Conservation (phyloP, 208 protist species). For the Herpetomonas samuelpessoai region DNA sequence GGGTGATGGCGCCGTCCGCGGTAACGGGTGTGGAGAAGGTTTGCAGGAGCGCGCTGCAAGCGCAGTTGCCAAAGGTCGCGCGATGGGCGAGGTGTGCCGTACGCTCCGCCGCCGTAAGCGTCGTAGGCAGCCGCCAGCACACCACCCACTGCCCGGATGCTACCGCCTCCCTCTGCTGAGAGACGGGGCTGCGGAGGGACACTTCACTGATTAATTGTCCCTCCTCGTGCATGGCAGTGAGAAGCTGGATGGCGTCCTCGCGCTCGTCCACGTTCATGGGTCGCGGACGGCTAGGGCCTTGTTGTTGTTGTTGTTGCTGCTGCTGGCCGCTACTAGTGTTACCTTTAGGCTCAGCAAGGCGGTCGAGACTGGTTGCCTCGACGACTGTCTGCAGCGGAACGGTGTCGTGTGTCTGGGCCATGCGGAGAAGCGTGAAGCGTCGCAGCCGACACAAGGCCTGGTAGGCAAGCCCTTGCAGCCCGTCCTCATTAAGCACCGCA, state of each 20-base stretch:
- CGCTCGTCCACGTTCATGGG: conserved; percentile 4
- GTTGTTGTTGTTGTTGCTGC: background rate
- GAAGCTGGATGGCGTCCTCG: conserved; percentile 12
- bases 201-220: conserved; percentile 5
- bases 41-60: background rate
- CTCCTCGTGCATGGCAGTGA: conserved; percentile 39
- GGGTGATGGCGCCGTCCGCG: too few species aligned
- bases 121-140: background rate
- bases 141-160: conserved; percentile 3
- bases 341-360: background rate
- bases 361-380: conserved; percentile 7
- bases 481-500: background rate
- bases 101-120: background rate
- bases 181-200: background rate
- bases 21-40: too few species aligned
- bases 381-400: conserved; percentile 28
- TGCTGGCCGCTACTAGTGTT: too few species aligned
- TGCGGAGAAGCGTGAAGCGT: conserved; percentile 34
- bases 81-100: background rate
- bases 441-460: conserved; percentile 19
- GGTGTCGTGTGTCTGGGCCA: conserved; percentile 29
- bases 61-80: background rate
- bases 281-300: background rate
- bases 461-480: conserved; percentile 4
- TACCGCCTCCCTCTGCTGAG: too few species aligned